These are phyloP conservation scores for Claviceps humidiphila DNA, from an alignment of 2,329 filamentous ascomycete species.

Conservation along the genomic window DNA sequence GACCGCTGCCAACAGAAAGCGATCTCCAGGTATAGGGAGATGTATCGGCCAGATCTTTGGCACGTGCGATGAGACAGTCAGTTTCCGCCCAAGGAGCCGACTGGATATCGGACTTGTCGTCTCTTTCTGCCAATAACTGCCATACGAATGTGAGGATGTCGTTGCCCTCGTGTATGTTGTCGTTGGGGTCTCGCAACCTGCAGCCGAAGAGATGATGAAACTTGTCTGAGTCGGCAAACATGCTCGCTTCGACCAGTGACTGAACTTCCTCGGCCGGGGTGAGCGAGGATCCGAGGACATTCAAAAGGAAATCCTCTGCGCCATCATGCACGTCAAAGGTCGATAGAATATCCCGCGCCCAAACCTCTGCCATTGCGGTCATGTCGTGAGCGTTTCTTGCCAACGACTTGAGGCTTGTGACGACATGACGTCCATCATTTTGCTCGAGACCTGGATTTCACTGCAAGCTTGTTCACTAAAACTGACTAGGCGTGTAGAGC, in stretches of 20 bases:
- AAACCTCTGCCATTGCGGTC: not conserved
- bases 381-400: not conserved
- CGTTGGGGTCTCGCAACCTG: slow-evolving; percentile 6
- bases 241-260: slow-evolving; percentile 17
- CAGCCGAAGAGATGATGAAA: slow-evolving; percentile 22
- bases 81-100: slow-evolving; percentile 20
- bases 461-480: not conserved
- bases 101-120: slow-evolving; percentile 1
- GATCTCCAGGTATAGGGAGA: slow-evolving; percentile 9
- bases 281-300: slow-evolving; percentile 15
- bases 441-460: not conserved
- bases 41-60: slow-evolving; percentile 15
- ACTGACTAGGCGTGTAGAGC: not conserved
- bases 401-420: not conserved
- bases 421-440: not conserved
- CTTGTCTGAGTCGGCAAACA: slow-evolving; percentile 20
- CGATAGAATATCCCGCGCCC: slow-evolving; percentile 3
- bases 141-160: slow-evolving; percentile 22
- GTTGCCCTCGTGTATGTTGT: slow-evolving; percentile 16
- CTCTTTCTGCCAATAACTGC: slow-evolving; percentile 10
- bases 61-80: slow-evolving; percentile 21
- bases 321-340: slow-evolving; percentile 22
- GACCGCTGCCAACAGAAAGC: not conserved
- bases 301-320: slow-evolving; percentile 17
- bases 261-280: slow-evolving; percentile 16